phyloP scores from a whole-genome alignment of 139 green algal genomes.

The Asterochloris erici region DNA sequence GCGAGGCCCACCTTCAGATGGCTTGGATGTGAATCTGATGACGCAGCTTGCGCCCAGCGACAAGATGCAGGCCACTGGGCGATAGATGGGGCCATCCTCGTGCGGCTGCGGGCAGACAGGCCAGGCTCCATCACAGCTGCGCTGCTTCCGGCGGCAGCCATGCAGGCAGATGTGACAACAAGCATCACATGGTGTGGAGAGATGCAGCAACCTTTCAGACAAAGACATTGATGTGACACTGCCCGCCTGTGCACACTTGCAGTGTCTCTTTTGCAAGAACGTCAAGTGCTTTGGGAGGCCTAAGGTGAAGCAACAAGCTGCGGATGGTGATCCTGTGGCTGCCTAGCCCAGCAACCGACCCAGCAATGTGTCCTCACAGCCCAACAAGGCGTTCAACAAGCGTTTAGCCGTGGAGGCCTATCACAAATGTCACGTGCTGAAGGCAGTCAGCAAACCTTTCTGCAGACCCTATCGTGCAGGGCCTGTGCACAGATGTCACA shows the following conservation, averaged over 20 bases:
- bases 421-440: too few species aligned
- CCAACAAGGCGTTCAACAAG: too few species aligned
- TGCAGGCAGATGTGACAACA: background rate
- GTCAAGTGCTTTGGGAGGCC: too few species aligned
- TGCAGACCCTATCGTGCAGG: background rate
- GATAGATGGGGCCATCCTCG: slow-evolving; percentile 62
- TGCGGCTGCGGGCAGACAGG: slow-evolving; percentile 34
- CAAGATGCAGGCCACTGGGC: slow-evolving; percentile 55
- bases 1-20: slow-evolving; percentile 11
- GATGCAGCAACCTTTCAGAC: background rate
- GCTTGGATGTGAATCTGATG: slow-evolving; percentile 57
- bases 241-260: background rate
- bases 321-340: too few species aligned
- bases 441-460: background rate
- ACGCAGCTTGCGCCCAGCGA: slow-evolving; percentile 51
- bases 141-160: background rate
- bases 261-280: too few species aligned
- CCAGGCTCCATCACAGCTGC: background rate
- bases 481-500: background rate
- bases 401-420: too few species aligned
- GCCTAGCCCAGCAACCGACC: too few species aligned
- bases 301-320: too few species aligned
- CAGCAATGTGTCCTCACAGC: too few species aligned
- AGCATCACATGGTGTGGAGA: background rate
- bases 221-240: background rate